Evolutionary conservation across 495 filamentous ascomycete genomes (phyloP), one percentile per base, ranked within the genome.

Genomic region (Ascodesmis nigricans): DNA sequence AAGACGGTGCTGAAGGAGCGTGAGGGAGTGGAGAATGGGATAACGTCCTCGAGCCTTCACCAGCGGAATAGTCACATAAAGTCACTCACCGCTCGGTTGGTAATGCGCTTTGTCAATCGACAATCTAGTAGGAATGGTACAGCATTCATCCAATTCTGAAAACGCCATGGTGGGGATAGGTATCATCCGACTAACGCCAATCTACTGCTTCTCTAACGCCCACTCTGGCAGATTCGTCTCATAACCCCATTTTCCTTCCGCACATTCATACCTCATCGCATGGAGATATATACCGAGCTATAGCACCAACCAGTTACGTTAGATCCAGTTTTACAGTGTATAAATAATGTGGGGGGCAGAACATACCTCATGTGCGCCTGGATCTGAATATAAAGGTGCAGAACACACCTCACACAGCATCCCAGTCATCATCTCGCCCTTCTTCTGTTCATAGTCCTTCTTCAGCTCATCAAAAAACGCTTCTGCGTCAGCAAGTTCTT

Each of bases 401-500:
- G 71, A 63, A 56, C 87, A 97, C 21, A 87, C 54, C 0, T 70
- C 61, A 46, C 87, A 97, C 4, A 66, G 50, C 42, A 77, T 58
- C 2, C 90, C 87, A 2, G 84, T 87, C 63, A 95, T 75, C 50
- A 77, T 80, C 59, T 97, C 90, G 6, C 81, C 83, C 43, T 75
- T 80, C 45, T 66, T 65, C 55, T 80, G 77, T 37, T 83, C 63
- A 52, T 95, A 95, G 7, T 69, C 62, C 16, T 42, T 40, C 23
- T 91, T 71, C 62, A 92, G 80, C 43, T 84, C 82, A 45, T 91
- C 73, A 52, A 93, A 75, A 59, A 93, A 95, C 1, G 77, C 76
- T n/a, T 80, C 71, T 0, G 84, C 79, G 41, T 90, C 77, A 0
- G 84, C 77, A 0, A 80, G 62, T 35, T 95, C 81, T 13, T 79